Conservation (phyloP, 257 asterid species). For the Gentiana straminea region DNA sequence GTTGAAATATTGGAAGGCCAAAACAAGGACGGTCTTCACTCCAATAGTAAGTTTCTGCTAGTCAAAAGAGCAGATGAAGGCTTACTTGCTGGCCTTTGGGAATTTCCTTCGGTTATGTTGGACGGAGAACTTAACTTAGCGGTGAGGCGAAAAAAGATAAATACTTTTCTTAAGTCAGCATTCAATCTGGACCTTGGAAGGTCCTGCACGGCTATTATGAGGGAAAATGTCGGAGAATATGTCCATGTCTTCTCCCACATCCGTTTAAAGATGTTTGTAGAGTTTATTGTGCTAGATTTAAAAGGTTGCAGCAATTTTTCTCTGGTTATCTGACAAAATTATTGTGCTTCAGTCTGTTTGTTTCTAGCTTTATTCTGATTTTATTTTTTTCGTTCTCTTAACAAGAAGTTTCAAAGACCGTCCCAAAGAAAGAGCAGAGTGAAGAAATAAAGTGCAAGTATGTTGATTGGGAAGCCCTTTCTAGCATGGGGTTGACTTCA, state of each 20-base stretch:
- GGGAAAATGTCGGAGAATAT: slow-evolving; percentile 83
- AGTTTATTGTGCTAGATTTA: slow-evolving; percentile 48
- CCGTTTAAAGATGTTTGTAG: slow-evolving; percentile 87
- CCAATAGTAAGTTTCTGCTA: slow-evolving; percentile 51
- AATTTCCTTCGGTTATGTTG: slow-evolving; percentile 80
- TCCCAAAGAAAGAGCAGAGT: slow-evolving; percentile 23
- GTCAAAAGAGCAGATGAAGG: slow-evolving; percentile 88
- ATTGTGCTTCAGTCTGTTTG: background rate
- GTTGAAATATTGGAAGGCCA: slow-evolving; percentile 58
- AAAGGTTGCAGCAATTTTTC: slow-evolving; percentile 34
- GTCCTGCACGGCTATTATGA: slow-evolving; percentile 44
- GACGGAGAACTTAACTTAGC: slow-evolving; percentile 54
- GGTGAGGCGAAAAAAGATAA: slow-evolving; percentile 50
- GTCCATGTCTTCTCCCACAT: slow-evolving; percentile 78
- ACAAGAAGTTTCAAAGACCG: slow-evolving; percentile 36
- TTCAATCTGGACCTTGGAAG: slow-evolving; percentile 40
- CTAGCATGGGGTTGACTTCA: slow-evolving; percentile 83
- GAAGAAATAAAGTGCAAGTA: slow-evolving; percentile 46
- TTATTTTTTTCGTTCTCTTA: slow-evolving; percentile 13
- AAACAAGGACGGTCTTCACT: slow-evolving; percentile 25
- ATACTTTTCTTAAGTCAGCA: slow-evolving; percentile 51
- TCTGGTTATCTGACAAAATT: too few relatives aligned
- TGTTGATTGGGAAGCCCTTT: slow-evolving; percentile 51
- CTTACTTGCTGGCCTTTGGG: slow-evolving; percentile 97
- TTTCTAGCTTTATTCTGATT: slow-evolving; percentile 10